Percentiles rank a stretch among this genome's conserved stretches.
Evolutionary conservation across 257 asterid species (phyloP).

Genomic region (Misopates orontium): DNA sequence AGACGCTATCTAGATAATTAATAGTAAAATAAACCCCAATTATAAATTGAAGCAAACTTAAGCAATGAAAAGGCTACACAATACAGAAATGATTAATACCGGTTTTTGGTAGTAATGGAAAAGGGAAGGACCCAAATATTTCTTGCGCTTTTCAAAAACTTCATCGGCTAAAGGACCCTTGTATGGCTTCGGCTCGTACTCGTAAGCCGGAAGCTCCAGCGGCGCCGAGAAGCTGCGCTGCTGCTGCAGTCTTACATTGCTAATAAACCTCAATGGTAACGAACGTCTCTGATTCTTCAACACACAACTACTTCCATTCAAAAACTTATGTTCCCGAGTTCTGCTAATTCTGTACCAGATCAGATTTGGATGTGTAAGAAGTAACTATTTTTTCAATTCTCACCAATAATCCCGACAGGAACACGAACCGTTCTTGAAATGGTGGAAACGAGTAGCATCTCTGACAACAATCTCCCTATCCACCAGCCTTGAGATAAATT

Average conservation of each 20-base stretch:
- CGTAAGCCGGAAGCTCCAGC: constrained; percentile 73
- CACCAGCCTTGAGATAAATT: constrained; percentile 63
- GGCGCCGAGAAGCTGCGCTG: constrained; percentile 41
- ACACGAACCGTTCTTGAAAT: constrained; percentile 68
- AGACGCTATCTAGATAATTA: too few species aligned
- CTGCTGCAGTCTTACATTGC: constrained; percentile 10
- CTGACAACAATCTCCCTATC: constrained; percentile 67
- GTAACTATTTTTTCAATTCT: not conserved
- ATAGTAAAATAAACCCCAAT: too few species aligned
- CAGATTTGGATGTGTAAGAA: not conserved
- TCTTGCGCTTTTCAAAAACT: constrained; percentile 70
- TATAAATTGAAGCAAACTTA: not conserved
- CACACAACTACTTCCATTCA: constrained; percentile 16
- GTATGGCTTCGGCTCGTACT: constrained; percentile 72
- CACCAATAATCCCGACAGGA: constrained; percentile 84
- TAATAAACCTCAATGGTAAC: constrained; percentile 20
- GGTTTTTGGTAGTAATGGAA: constrained; percentile 86
- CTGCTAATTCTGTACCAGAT: not conserved
- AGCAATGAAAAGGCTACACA: not conserved
- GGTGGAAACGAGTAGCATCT: constrained; percentile 86
- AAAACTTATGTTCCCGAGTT: constrained; percentile 35
- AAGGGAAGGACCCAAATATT: constrained; percentile 82
- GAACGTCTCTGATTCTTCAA: constrained; percentile 26
- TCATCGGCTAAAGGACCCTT: constrained; percentile 78
- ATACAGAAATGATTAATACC: constrained; percentile 33